These are phyloP conservation scores for Trichophyton rubrum DNA, from an alignment of 2,329 filamentous ascomycete genomes.

Conservation along the genomic window DNA sequence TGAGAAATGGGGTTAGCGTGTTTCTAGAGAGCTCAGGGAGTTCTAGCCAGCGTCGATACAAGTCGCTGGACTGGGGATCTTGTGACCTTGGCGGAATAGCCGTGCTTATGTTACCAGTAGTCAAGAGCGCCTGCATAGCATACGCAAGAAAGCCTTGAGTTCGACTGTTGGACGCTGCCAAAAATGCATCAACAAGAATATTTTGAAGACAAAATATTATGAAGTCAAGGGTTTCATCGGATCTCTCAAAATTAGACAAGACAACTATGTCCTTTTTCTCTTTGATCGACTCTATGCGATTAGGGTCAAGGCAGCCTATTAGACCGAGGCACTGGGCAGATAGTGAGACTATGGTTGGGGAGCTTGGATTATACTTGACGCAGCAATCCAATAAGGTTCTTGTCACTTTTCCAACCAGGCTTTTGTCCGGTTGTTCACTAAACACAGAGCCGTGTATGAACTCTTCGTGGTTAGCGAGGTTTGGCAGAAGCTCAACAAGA, in stretches of 20 bases:
- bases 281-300: conserved; percentile 67
- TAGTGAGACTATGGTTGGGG: conserved; percentile 55
- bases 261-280: conserved; percentile 76
- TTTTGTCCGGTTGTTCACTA: conserved; percentile 67
- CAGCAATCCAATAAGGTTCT: conserved; percentile 75
- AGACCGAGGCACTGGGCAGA: conserved; percentile 75
- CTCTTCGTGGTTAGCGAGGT: conserved; percentile 59
- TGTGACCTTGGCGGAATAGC: conserved; percentile 40
- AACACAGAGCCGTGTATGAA: conserved; percentile 68
- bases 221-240: conserved; percentile 72
- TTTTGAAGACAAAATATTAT: conserved; percentile 73
- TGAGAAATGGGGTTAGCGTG: conserved; percentile 76
- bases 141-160: conserved; percentile 87
- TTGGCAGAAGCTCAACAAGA: conserved; percentile 61
- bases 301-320: conserved; percentile 83
- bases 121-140: conserved; percentile 83
- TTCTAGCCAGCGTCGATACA: conserved; percentile 61
- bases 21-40: conserved; percentile 68
- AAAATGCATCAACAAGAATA: conserved; percentile 79
- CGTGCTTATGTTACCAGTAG: conserved; percentile 59
- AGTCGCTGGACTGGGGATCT: conserved; percentile 44
- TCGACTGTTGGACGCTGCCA: conserved; percentile 76
- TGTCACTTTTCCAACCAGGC: conserved; percentile 55
- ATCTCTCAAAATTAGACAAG: conserved; percentile 68
- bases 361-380: conserved; percentile 60